Percentiles rank a stretch among this genome's conserved stretches.
Evolutionary conservation across 2,329 filamentous ascomycete species (phyloP).

Genomic region (Penicillium sp.): DNA sequence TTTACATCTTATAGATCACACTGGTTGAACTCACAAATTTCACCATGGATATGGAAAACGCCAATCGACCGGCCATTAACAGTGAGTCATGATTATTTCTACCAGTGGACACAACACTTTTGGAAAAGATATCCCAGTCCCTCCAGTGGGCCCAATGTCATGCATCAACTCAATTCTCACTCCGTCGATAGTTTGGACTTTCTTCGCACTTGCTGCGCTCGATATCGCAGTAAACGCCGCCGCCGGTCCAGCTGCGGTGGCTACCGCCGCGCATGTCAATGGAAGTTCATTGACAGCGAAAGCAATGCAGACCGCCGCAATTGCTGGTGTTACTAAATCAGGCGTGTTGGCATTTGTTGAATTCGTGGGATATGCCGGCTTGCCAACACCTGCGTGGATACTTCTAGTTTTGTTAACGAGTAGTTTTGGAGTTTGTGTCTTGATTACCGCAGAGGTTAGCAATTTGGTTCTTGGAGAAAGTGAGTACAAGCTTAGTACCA

Average conservation of each 20-base stretch:
- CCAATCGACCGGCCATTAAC: slow-evolving; percentile 10
- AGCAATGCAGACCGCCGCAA: slow-evolving; percentile 14
- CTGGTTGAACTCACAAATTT: neutral
- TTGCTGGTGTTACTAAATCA: slow-evolving; percentile 18
- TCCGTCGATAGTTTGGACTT: slow-evolving; percentile 10
- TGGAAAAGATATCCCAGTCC: neutral
- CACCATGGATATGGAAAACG: slow-evolving; percentile 4
- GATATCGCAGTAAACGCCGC: slow-evolving; percentile 18
- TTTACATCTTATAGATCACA: neutral
- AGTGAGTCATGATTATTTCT: neutral
- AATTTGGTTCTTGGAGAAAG: slow-evolving; percentile 18
- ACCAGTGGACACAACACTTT: neutral
- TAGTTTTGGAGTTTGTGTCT: slow-evolving; percentile 17
- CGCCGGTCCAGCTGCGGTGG: slow-evolving; percentile 18
- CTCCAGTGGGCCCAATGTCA: neutral
- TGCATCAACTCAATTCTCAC: neutral
- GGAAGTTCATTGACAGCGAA: slow-evolving; percentile 13
- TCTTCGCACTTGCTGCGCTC: slow-evolving; percentile 18
- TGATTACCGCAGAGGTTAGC: slow-evolving; percentile 17
- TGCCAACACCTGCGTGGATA: slow-evolving; percentile 17
- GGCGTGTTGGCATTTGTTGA: slow-evolving; percentile 18
- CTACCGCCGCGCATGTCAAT: slow-evolving; percentile 17
- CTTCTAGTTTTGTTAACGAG: slow-evolving; percentile 13
- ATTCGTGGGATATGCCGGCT: slow-evolving; percentile 11
- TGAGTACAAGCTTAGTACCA: neutral